phyloP scores from a whole-genome alignment of 176 grass and related monocot genomes.

The Oryza australiensis region DNA sequence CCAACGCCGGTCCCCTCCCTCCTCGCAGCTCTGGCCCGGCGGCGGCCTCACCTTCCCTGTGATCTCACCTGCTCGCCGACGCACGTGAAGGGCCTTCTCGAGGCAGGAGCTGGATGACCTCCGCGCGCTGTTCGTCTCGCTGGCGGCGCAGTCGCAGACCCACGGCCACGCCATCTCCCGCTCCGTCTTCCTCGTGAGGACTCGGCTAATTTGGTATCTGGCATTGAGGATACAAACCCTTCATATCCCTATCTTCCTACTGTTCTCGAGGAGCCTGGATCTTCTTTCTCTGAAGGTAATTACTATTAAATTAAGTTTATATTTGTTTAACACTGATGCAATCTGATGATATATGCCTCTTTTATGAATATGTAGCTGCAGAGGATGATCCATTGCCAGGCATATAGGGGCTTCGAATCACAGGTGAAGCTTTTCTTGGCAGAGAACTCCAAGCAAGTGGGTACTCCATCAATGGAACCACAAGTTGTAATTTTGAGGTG shows the following conservation, averaged over 20 bases:
- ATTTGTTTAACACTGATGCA: constrained; percentile 13
- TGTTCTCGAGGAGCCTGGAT: constrained; percentile 79
- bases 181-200: constrained; percentile 70
- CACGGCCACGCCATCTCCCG: constrained; percentile 59
- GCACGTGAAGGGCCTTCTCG: constrained; percentile 94
- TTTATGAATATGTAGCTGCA: constrained; percentile 50
- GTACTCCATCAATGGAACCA: constrained; percentile 76
- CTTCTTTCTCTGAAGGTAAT: constrained; percentile 93
- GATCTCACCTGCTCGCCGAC: constrained; percentile 7
- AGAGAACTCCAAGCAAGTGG: constrained; percentile 77
- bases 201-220: constrained; percentile 60
- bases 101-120: constrained; percentile 80
- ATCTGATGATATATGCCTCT: constrained; percentile 20
- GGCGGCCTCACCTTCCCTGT: too few species aligned
- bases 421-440: constrained; percentile 90
- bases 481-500: constrained; percentile 96
- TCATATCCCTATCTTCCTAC: constrained; percentile 83
- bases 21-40: too few species aligned
- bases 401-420: constrained; percentile 75
- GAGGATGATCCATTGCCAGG: constrained; percentile 86
- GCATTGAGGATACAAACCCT: constrained; percentile 57
- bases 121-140: constrained; percentile 60
- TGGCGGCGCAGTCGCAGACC: constrained; percentile 63
- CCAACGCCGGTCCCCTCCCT: too few species aligned
- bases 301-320: constrained; percentile 27